Conservation (phyloP, 192 early-diverging fungal species). For the Dispira simplex region DNA sequence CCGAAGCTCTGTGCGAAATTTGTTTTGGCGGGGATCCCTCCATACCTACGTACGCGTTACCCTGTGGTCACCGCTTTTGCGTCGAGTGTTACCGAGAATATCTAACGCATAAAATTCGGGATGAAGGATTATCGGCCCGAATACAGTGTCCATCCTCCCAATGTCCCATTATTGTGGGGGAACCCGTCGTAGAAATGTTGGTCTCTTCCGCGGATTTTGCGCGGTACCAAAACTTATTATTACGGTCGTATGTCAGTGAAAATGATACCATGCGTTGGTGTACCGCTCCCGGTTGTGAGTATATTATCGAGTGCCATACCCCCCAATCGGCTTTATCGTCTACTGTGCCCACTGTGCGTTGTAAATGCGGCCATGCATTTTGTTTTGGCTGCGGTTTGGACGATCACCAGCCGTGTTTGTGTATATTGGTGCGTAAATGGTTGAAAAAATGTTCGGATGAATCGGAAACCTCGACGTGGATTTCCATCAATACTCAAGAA, state of each 20-base stretch:
- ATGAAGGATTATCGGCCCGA: constrained; percentile 75
- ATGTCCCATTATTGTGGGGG: constrained; percentile 74
- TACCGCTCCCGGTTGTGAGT: constrained; percentile 89
- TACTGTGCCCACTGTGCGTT: constrained; percentile 78
- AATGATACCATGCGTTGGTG: constrained; percentile 75
- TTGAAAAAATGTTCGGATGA: constrained; percentile 94
- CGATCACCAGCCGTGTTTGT: constrained; percentile 80
- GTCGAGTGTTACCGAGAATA: constrained; percentile 74
- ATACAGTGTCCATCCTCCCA: constrained; percentile 69
- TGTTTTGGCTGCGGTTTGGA: constrained; percentile 85
- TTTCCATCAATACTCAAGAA: constrained; percentile 87
- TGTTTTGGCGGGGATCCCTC: constrained; percentile 50
- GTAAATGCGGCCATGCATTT: constrained; percentile 61
- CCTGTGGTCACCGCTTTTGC: constrained; percentile 86
- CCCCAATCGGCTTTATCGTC: constrained; percentile 41
- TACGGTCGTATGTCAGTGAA: constrained; percentile 90
- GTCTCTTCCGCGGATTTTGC: constrained; percentile 28
- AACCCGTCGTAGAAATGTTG: constrained; percentile 54
- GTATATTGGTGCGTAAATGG: constrained; percentile 71
- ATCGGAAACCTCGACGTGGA: constrained; percentile 97
- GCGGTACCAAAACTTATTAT: constrained; percentile 47
- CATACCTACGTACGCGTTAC: constrained; percentile 30
- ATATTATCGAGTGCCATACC: constrained; percentile 82
- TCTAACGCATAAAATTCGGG: constrained; percentile 65
- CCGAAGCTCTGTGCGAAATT: constrained; percentile 70